These are phyloP conservation scores for Chlorella variabilis DNA, from an alignment of 163 green algal genomes.

Conservation along the genomic window DNA sequence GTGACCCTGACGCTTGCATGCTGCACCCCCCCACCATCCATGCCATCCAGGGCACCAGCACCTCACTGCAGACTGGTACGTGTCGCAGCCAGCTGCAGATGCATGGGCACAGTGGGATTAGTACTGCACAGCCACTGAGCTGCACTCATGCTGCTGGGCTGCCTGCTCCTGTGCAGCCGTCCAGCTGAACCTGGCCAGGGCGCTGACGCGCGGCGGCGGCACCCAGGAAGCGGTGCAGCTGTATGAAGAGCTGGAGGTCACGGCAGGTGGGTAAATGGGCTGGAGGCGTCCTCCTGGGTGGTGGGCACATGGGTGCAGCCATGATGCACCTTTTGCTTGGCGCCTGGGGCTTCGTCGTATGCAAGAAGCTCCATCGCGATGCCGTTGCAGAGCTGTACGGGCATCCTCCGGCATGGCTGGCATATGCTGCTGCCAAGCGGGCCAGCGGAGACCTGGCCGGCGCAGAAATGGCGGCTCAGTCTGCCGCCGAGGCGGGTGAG, in stretches of 20 bases:
- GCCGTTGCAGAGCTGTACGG: constrained; percentile 25
- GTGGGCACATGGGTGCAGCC: too few species aligned
- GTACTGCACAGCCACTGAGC: too few species aligned
- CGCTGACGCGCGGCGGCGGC: neutral
- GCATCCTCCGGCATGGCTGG: constrained; percentile 35
- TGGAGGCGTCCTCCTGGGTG: neutral
- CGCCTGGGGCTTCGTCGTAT: too few species aligned
- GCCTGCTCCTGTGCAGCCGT: neutral
- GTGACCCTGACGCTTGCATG: neutral
- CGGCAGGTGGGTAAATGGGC: constrained; percentile 25
- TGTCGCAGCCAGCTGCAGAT: too few species aligned
- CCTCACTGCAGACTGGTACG: constrained; percentile 11
- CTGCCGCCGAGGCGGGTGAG: constrained; percentile 14
- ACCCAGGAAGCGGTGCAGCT: neutral
- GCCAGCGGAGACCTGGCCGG: neutral
- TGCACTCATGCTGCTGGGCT: too few species aligned
- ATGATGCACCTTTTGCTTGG: too few species aligned
- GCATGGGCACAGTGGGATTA: too few species aligned
- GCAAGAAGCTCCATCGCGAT: neutral
- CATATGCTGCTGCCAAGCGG: constrained; percentile 16
- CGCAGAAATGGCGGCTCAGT: neutral
- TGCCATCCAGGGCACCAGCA: neutral
- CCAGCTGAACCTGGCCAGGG: constrained; percentile 35
- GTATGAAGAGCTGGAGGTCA: constrained; percentile 38
- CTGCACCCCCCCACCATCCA: constrained; percentile 5